Conservation (phyloP, 495 filamentous ascomycete species). For the Pyronema domesticum region DNA sequence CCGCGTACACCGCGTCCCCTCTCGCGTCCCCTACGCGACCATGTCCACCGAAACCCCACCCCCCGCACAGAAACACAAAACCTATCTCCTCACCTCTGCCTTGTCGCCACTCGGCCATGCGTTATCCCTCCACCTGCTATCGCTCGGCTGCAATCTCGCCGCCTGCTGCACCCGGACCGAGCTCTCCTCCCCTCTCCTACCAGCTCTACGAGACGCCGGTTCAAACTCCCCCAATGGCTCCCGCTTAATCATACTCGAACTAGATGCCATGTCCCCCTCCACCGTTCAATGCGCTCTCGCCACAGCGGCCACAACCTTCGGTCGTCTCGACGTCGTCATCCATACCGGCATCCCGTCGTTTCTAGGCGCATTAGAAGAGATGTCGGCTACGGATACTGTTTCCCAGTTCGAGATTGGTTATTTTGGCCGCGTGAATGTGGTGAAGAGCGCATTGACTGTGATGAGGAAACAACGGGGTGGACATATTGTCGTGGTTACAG, state of each 20-base stretch:
- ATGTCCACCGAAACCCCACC: neutral
- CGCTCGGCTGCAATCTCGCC: slow-evolving; percentile 69
- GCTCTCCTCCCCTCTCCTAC: slow-evolving; percentile 24
- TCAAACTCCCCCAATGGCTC: slow-evolving; percentile 16
- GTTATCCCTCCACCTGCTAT: slow-evolving; percentile 48
- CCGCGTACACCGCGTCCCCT: too few species aligned
- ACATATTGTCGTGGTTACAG: slow-evolving; percentile 78
- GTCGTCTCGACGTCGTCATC: slow-evolving; percentile 71
- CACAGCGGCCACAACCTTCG: slow-evolving; percentile 66
- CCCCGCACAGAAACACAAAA: neutral
- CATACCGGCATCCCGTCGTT: slow-evolving; percentile 7
- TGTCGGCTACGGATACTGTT: slow-evolving; percentile 54
- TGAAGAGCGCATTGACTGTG: slow-evolving; percentile 69
- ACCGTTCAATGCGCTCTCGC: slow-evolving; percentile 65
- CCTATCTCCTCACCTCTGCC: slow-evolving; percentile 74
- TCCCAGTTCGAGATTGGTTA: slow-evolving; percentile 90
- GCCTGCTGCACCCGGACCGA: slow-evolving; percentile 56
- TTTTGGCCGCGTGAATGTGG: slow-evolving; percentile 88
- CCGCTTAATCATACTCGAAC: slow-evolving; percentile 39
- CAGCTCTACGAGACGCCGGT: neutral
- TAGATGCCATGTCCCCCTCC: slow-evolving; percentile 30
- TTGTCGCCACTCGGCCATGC: slow-evolving; percentile 60
- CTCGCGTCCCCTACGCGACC: too few species aligned
- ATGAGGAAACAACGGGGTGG: slow-evolving; percentile 63
- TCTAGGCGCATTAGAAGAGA: slow-evolving; percentile 71